Conservation (phyloP, 1,139 yeast genomes). For the Suhomyces choctaworum region DNA sequence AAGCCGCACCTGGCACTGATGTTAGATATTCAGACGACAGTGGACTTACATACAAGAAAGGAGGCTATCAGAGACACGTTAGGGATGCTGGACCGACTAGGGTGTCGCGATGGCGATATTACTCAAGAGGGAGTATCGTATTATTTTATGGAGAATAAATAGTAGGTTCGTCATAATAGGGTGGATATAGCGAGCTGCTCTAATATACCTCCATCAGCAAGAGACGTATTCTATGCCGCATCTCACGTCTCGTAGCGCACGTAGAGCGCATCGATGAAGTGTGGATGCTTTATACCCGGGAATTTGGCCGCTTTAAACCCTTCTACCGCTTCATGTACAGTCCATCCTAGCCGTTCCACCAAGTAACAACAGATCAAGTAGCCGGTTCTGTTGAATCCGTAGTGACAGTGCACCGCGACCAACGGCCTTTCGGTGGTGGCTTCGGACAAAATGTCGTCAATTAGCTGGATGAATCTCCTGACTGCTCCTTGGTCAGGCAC, state of each 20-base stretch:
- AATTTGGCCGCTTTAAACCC: constrained; percentile 59
- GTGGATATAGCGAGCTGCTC: too few species aligned
- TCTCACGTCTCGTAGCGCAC: constrained; percentile 54
- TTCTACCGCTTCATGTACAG: constrained; percentile 62
- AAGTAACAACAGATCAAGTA: constrained; percentile 70
- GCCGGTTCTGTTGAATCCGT: constrained; percentile 81
- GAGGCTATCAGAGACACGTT: too few species aligned
- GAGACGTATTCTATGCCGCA: too few species aligned
- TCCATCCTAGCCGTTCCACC: constrained; percentile 59
- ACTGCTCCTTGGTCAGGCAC: constrained; percentile 69
- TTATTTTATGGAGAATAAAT: too few species aligned
- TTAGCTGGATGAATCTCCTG: constrained; percentile 53
- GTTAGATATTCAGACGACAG: too few species aligned
- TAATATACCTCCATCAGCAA: too few species aligned
- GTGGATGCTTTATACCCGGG: constrained; percentile 80
- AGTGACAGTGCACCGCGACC: constrained; percentile 76
- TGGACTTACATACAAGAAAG: too few species aligned
- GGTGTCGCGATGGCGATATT: too few species aligned
- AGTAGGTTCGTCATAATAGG: too few species aligned
- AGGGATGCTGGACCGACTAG: too few species aligned
- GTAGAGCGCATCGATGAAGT: constrained; percentile 72
- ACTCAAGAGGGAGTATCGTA: too few species aligned
- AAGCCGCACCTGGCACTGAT: too few species aligned
- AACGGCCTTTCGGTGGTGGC: constrained; percentile 31
- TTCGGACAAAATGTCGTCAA: constrained; percentile 47